Conservation (phyloP, 1,284 basidiomycete species). For the Sporisorium reilianum region DNA sequence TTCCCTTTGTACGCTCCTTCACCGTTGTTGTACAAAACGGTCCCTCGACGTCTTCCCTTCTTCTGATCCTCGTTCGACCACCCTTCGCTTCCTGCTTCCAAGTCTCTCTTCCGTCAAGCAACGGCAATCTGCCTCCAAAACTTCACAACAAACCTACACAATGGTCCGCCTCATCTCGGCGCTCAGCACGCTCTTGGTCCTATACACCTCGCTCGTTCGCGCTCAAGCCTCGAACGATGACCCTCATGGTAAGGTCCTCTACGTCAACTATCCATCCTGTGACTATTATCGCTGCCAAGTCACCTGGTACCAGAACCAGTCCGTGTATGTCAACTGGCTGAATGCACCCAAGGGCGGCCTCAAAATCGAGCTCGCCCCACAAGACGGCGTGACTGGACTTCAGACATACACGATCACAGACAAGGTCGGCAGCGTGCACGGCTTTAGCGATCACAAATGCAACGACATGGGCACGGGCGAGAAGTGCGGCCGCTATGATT, state of each 20-base stretch:
- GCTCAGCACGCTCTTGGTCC: not conserved
- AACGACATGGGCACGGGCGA: slow-evolving; percentile 28
- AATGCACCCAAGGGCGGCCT: slow-evolving; percentile 40
- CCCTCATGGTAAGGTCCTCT: slow-evolving; percentile 41
- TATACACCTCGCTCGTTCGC: slow-evolving; percentile 4
- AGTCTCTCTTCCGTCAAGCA: not conserved
- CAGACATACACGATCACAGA: slow-evolving; percentile 40
- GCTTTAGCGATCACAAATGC: slow-evolving; percentile 22
- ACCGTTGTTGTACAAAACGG: not conserved
- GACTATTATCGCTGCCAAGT: slow-evolving; percentile 37
- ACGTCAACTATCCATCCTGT: slow-evolving; percentile 47
- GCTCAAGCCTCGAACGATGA: slow-evolving; percentile 43
- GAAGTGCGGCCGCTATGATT: slow-evolving; percentile 42
- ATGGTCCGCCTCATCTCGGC: slow-evolving; percentile 27
- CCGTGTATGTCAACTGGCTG: slow-evolving; percentile 45
- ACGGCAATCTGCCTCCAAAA: not conserved
- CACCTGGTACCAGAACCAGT: slow-evolving; percentile 24
- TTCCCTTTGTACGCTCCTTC: not conserved
- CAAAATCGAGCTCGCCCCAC: slow-evolving; percentile 36
- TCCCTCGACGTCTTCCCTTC: no score
- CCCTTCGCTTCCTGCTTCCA: no score
- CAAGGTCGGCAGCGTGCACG: slow-evolving; percentile 31
- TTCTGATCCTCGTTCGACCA: no score
- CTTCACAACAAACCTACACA: not conserved
- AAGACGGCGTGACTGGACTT: slow-evolving; percentile 36